Evolutionary conservation across 2,329 filamentous ascomycete genomes (phyloP), one percentile per base, ranked within the genome.

Genomic region (Mycocentrospora acerina): DNA sequence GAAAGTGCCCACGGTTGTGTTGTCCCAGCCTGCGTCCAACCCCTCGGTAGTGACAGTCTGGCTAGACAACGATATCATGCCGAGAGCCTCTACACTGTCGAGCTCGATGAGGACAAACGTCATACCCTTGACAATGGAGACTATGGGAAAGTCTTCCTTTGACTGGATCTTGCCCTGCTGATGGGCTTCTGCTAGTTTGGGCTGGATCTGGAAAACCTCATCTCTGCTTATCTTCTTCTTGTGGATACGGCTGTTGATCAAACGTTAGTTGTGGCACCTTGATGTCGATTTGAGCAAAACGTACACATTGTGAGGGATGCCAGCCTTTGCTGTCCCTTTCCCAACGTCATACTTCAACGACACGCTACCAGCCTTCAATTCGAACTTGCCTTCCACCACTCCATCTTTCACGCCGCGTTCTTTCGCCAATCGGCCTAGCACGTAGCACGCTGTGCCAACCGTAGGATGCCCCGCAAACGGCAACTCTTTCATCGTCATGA

Each of bases 41-140:
- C 53, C 60, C 12, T 52, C 63, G 28, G 71, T 55, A 10, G 69
- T 32, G 10, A 60, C 37, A 17, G 37, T 57, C 19, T 54, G 51
- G 24, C 61, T 54, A 3, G 51, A 50, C 19, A 65, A 50, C 3
- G 73, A 68, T 9, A 73, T 62, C 10, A 64, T 52, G 4, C 68
- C 73, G 13, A 91, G 71, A 7, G 77, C 73, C 19, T 81, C 80
- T 8, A 88, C 64, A 37, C 73, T 75, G 0, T 78, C 71, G 15
- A 93, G 71, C 49, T 79, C 69, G 11, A 86, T 71, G 22, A 88
- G 75, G n/a, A 81, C 66, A 62, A 89, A 90, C 1, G 79, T 80
- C 82, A 90, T 85, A 32, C 86, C 87, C 29, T 80, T 80, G 24
- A 89, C 85, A 30, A 90, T 71, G 29, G 68, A 71, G 9, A 73